Base-by-base conservation (phyloP, 371 early-diverging fungal genomes). In the Gilbertella persicaria region DNA sequence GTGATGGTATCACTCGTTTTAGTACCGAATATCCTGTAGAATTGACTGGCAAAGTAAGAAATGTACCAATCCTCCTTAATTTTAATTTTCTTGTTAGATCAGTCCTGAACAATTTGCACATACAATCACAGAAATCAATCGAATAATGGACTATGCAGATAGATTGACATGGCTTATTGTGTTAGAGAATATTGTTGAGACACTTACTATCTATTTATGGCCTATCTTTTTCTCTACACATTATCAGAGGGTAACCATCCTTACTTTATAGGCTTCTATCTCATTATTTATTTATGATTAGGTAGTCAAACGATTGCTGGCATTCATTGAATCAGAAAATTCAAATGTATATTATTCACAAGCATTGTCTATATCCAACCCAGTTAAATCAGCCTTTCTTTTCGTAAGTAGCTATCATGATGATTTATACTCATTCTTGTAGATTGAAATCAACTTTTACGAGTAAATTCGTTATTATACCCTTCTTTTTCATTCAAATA, bases 1-100 rank as follows among this genome's bases (percentile, higher is more conserved):
- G 75, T 36, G 75, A 78, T 53, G 79, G 79, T 28, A 71, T 75
- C 39, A 78, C 79, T 38, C 64, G 66, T 37, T 78, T 78, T 45
- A 41, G 53, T 23, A 72, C 69, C 2, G 58, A 60, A n/a, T 68
- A 66, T 42, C 79, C 79, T 9, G 25, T 38, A 21, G 72, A 68
- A 45, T 50, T 78, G 21, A 35, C 39, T 26, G 79, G 69, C 49
- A 48, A 61, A 60, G 79, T 78, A 70, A 64, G 64, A 33, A 13
- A 8, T 21, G 49, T 2, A 36, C 16, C 28, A 28, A 13, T n/a
- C 4, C 14, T 29, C 9, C 4, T 26, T 26, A 9, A 40, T 19
- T 50, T 40, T 40, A 40, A 37, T 24, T 30, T 16, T 28, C n/a
- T n/a, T 2, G 29, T 35, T 45, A 77, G 78, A 67, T 77, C 47